These are phyloP conservation scores for Phytopythium delawarense DNA, from an alignment of 352 stramenopile species.

Conservation along the genomic window DNA sequence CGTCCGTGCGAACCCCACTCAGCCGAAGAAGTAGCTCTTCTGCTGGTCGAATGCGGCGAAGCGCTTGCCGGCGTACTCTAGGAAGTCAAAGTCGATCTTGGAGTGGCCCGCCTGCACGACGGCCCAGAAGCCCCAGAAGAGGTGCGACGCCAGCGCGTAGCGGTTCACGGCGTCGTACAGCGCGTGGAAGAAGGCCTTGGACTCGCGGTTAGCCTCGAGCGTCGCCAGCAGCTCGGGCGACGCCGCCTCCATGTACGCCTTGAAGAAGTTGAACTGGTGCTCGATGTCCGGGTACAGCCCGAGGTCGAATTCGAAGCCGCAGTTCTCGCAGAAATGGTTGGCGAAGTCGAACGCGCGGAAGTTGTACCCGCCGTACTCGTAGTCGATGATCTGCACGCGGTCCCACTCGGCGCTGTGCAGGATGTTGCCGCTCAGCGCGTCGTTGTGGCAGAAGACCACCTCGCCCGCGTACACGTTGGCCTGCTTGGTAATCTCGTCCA, in stretches of 20 bases:
- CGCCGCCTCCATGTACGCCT: constrained; percentile 74
- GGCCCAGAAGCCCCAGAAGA: constrained; percentile 95
- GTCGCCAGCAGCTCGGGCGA: constrained; percentile 55
- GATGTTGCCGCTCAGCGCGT: constrained; percentile 88
- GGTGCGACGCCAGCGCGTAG: constrained; percentile 87
- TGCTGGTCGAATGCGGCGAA: constrained; percentile 82
- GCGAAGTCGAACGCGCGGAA: constrained; percentile 92
- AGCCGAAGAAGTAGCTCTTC: constrained; percentile 54
- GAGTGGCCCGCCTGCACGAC: constrained; percentile 89
- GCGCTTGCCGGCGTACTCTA: constrained; percentile 80
- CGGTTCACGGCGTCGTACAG: constrained; percentile 82
- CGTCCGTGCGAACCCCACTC: constrained; percentile 3
- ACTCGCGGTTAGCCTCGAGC: constrained; percentile 66
- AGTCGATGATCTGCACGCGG: constrained; percentile 93
- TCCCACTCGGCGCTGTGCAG: constrained; percentile 71
- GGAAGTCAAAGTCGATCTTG: constrained; percentile 90
- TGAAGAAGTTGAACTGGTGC: constrained; percentile 85
- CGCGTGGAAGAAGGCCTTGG: constrained; percentile 80
- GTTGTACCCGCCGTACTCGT: constrained; percentile 94
- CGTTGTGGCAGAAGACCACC: constrained; percentile 93
- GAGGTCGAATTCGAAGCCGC: constrained; percentile 91
- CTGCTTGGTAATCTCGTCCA: constrained; percentile 74
- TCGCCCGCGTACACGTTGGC: constrained; percentile 74
- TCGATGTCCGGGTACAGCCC: constrained; percentile 76
- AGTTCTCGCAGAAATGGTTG: constrained; percentile 95